Evolutionary conservation across 2,329 filamentous ascomycete species (phyloP).

Genomic region (Fusarium avenaceum): DNA sequence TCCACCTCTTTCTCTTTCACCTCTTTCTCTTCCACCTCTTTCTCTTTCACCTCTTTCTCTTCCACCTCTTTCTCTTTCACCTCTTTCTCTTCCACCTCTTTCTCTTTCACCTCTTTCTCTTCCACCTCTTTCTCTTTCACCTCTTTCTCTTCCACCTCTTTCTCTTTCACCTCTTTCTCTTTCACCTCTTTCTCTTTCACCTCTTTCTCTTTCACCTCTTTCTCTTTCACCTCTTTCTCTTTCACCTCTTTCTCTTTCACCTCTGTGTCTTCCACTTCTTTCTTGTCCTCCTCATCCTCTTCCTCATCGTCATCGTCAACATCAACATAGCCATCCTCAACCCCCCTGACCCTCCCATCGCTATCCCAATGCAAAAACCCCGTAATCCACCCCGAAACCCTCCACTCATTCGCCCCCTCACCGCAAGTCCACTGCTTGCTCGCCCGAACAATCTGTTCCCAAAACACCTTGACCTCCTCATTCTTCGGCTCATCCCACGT

Average conservation of each 20-base stretch:
- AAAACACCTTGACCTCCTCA: conserved; percentile 56
- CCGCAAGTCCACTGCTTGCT: conserved; percentile 51
- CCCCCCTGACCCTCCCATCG: conserved; percentile 48
- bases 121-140: background rate
- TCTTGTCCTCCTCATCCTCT: background rate
- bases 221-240: background rate
- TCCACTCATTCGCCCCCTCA: conserved; percentile 52
- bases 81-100: background rate
- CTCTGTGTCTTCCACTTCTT: too few relatives aligned
- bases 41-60: background rate
- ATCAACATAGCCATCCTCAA: background rate
- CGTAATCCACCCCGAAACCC: conserved; percentile 63
- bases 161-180: background rate
- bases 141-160: background rate
- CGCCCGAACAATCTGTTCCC: conserved; percentile 58
- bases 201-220: background rate
- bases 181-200: background rate
- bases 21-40: background rate
- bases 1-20: background rate
- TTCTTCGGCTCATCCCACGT: conserved; percentile 58
- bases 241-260: background rate
- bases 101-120: background rate
- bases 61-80: background rate
- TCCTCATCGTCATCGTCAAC: background rate
- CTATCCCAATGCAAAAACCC: conserved; percentile 62